Conservation (phyloP, 345 rosid genomes). For the Citrus australasica region DNA sequence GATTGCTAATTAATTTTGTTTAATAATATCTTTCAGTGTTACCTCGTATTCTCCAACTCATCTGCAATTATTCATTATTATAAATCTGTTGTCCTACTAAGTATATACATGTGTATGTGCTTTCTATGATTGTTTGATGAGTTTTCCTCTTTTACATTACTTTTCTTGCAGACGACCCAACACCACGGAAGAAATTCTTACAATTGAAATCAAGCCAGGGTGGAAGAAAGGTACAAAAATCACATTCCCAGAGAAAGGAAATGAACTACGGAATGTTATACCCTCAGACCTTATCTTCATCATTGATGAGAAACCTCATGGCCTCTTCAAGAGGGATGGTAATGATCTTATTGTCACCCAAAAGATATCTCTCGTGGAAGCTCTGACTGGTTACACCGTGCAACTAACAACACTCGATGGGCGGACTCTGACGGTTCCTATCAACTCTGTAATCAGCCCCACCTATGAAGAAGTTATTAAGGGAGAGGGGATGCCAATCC, state of each 20-base stretch:
- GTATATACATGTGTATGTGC: not conserved
- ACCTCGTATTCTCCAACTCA: not conserved
- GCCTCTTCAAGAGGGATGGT: conserved; percentile 78
- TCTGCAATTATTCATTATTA: not conserved
- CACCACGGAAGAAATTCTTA: conserved; percentile 65
- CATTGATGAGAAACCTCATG: conserved; percentile 82
- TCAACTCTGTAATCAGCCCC: conserved; percentile 57
- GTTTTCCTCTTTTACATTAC: not conserved
- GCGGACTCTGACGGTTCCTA: conserved; percentile 46
- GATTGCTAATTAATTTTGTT: not conserved
- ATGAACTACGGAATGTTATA: conserved; percentile 58
- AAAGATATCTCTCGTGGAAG: conserved; percentile 73
- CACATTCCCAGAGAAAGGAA: conserved; percentile 77
- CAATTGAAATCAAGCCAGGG: conserved; percentile 80
- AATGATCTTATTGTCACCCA: conserved; percentile 66
- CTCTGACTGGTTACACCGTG: conserved; percentile 65
- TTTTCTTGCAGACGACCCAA: conserved; percentile 50
- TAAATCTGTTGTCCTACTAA: not conserved
- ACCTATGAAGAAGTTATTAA: conserved; percentile 77
- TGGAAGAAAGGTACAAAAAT: conserved; percentile 93
- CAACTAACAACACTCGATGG: conserved; percentile 74
- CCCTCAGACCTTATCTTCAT: conserved; percentile 76
- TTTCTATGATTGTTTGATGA: not conserved
- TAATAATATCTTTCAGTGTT: not conserved
- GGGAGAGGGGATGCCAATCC: conserved; percentile 92